Evolutionary conservation across 108 stramenopile species (phyloP), one percentile per base, ranked within the genome.

Genomic region (Cyclotella kingstonii): DNA sequence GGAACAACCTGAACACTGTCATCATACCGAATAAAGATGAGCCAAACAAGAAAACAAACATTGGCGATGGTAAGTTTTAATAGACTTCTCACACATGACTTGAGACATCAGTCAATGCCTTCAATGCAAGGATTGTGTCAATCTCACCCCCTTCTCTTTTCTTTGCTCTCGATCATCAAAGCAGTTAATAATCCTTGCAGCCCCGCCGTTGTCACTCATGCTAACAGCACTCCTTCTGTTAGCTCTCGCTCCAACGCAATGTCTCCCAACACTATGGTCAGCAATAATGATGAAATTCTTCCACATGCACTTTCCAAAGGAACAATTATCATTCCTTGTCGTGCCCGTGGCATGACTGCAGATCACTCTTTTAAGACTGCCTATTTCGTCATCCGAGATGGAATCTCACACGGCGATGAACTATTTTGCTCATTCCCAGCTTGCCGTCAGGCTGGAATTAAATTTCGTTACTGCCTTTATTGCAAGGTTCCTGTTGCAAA

Each of bases 341-440:
- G 76, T 36, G 80, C 80, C 10, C 58, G 80, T 10, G 80, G 80
- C 5, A 66, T 81, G 60, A 66, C 80, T 19, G 67, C 55, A 36
- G 73, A 81, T 49, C 80, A 81, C 68, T 78, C 66, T 21, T 72
- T 77, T 41, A 74, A 87, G 83, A 84, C 90, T 21, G 86, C 90
- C 10, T 88, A 87, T 75, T 91, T 91, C 72, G 80, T 91, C 50
- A 86, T 91, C 31, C 81, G 86, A 14, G 90, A 91, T 64, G 76
- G 84, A 55, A 80, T 82, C 25, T 84, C 87, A 49, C 90, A 92
- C 46, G 90, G 90, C 5, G 90, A 84, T 63, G 87, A 92, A 33
- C 77, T 92, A 17, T 78, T 86, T 15, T 92, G 90, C 59, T 89
- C 90, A 0, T 86, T 87, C 51, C 84, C 81, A 54, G 75, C 87